phyloP scores from a whole-genome alignment of 2,329 filamentous ascomycete genomes.

The Xylaria digitata region DNA sequence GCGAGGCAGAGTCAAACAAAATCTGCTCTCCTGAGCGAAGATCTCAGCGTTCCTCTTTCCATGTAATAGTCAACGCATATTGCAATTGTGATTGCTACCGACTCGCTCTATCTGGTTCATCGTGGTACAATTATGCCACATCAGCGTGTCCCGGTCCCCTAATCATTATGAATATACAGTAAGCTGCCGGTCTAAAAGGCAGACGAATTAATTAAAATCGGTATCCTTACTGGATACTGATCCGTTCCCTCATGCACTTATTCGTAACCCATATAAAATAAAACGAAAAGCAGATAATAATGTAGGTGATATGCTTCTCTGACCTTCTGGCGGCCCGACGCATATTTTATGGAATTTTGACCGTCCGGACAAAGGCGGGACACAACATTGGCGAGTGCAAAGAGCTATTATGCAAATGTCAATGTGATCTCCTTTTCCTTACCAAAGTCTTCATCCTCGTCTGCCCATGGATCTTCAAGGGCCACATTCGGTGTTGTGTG shows the following conservation, averaged over 20 bases:
- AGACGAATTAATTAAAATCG: slow-evolving; percentile 16
- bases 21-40: not conserved
- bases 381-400: not conserved
- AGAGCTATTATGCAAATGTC: slow-evolving; percentile 74
- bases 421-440: slow-evolving; percentile 81
- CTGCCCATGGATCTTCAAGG: slow-evolving; percentile 75
- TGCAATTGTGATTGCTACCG: not conserved
- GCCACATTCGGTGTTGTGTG: slow-evolving; percentile 64
- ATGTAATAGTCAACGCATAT: not conserved
- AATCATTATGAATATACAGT: slow-evolving; percentile 30
- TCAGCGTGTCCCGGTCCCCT: not conserved
- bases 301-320: slow-evolving; percentile 2
- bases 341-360: not conserved
- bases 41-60: not conserved
- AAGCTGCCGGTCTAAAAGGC: slow-evolving; percentile 1
- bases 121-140: slow-evolving; percentile 6
- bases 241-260: slow-evolving; percentile 15
- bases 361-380: not conserved
- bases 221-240: not conserved
- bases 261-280: slow-evolving; percentile 13
- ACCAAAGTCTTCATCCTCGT: slow-evolving; percentile 74
- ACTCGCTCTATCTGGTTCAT: slow-evolving; percentile 19
- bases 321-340: not conserved
- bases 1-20: not conserved
- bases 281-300: slow-evolving; percentile 15